Conservation (phyloP, 2,329 filamentous ascomycete species). For the Penicillium sp. region DNA sequence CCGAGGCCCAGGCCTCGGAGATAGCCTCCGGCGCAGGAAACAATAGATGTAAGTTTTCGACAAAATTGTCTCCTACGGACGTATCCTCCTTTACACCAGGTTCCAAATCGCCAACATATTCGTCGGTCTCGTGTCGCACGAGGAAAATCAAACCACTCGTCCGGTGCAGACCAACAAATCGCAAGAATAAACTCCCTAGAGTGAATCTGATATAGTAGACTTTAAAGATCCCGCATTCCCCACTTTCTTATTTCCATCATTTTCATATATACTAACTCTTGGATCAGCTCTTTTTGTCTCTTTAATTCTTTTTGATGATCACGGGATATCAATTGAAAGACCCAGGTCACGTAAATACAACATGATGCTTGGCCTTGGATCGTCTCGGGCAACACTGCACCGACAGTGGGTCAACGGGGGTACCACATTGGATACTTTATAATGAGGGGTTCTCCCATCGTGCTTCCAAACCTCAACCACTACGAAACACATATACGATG, state of each 20-base stretch:
- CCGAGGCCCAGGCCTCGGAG: too few species aligned
- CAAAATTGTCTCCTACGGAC: too few species aligned
- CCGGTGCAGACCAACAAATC: not conserved
- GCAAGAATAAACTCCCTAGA: not conserved
- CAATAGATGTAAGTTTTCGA: too few species aligned
- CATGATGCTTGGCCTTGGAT: not conserved
- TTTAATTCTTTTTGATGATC: not conserved
- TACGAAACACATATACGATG: constrained; percentile 21
- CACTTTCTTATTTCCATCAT: not conserved
- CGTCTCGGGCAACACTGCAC: constrained; percentile 2
- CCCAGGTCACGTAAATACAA: not conserved
- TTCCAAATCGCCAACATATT: too few species aligned
- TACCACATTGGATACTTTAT: not conserved
- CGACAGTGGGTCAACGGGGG: constrained; percentile 1
- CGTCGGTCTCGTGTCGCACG: too few species aligned
- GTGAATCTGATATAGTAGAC: not conserved
- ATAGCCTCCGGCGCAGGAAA: too few species aligned
- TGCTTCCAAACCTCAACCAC: not conserved
- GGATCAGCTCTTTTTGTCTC: not conserved
- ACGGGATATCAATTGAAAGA: not conserved
- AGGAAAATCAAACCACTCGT: too few species aligned
- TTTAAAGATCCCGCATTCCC: not conserved
- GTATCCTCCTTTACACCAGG: too few species aligned
- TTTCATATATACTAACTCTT: not conserved
- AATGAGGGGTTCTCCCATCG: not conserved